Evolutionary conservation across 2,329 filamentous ascomycete genomes (phyloP), one percentile per base, ranked within the genome.

Genomic region (Dactylonectria macrodidyma): DNA sequence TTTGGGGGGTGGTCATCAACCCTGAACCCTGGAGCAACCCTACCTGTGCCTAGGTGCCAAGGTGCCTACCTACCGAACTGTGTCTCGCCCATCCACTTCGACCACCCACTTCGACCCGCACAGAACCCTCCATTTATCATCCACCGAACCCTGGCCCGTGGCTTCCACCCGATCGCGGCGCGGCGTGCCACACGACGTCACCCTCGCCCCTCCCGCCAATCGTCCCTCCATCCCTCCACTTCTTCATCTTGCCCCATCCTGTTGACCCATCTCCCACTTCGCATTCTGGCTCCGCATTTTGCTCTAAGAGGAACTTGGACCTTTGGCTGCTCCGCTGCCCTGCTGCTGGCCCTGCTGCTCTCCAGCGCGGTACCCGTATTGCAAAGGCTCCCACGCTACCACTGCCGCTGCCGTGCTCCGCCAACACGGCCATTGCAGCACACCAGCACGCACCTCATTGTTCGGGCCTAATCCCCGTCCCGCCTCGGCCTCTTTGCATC

Each of bases 161-260:
- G 44, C 61, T 46, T 54, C 38, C 55, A 66, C 59, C 59, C 67
- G 67, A 69, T 69, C 64, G 67, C 67, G 67, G 64, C 67, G 64
- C 48, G 50, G 58, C 55, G 67, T 64, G 56, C 64, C 67, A 66
- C 63, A 69, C 74, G 70, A 76, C 74, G 68, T 68, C 68, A 67
- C 68, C 60, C 60, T 65, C 65, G 33, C 24, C 57, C 48, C 58
- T 30, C 52, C 65, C 58, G 64, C 71, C 65, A 65, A 65, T 66
- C 58, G 71, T 47, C 44, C 70, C 71, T 65, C 64, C 69, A 54
- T 66, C 54, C 52, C 54, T 34, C 62, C 62, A 70, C 59, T 63
- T 65, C 41, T 59, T 63, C 62, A 52, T 59, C 61, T 65, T 63
- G 59, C 59, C 62, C 69, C 70, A 19, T 19, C 19, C 19, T 19